Evolutionary conservation across 768 basidiomycete species (phyloP).

Genomic region (Suillus hirtellus): DNA sequence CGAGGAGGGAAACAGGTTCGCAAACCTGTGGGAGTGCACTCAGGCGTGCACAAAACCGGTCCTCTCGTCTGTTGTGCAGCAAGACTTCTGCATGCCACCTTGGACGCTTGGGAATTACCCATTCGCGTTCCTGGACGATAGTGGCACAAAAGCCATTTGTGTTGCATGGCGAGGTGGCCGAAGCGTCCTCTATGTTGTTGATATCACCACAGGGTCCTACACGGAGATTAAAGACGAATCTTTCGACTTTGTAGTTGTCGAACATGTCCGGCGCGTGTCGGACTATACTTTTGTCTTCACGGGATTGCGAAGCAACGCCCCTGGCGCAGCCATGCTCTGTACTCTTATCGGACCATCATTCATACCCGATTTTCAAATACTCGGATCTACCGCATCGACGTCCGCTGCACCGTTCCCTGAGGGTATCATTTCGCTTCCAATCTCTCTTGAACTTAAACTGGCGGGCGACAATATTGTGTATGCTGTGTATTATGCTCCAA

Average conservation of each 20-base stretch:
- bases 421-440: conserved; percentile 45
- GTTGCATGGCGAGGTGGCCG: conserved; percentile 35
- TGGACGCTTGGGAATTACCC: conserved; percentile 54
- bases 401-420: conserved; percentile 6
- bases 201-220: conserved; percentile 25
- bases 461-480: conserved; percentile 46
- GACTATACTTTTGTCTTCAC: conserved; percentile 33
- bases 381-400: conserved; percentile 27
- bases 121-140: conserved; percentile 45
- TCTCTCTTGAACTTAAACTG: conserved; percentile 42
- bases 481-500: conserved; percentile 67
- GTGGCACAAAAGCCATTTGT: conserved; percentile 29
- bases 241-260: conserved; percentile 36
- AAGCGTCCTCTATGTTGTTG: conserved; percentile 35
- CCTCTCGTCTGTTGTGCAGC: conserved; percentile 26
- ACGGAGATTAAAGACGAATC: conserved; percentile 23
- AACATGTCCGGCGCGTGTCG: conserved; percentile 26
- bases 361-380: conserved; percentile 19
- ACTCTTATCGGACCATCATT: conserved; percentile 27
- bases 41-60: conserved; percentile 13
- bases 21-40: conserved; percentile 64
- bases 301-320: conserved; percentile 33
- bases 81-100: conserved; percentile 60
- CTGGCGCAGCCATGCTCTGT: conserved; percentile 32
- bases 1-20: conserved; percentile 62